Evolutionary conservation across 1,139 yeast genomes (phyloP).

Genomic region (Sugiyamaella pinicola): DNA sequence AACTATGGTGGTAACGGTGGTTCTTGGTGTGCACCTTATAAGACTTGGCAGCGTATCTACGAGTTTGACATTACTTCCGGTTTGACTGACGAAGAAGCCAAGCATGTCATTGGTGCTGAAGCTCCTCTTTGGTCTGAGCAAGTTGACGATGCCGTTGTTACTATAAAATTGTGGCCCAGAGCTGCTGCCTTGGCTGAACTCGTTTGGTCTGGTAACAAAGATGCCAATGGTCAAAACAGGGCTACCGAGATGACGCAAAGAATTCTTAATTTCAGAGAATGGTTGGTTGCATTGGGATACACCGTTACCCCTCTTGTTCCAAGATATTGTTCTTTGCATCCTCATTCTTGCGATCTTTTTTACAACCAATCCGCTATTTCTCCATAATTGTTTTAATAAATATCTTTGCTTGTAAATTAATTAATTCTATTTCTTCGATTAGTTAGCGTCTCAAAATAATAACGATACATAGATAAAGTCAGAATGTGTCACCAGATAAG

Average conservation of each 20-base stretch:
- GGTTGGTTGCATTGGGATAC: slow-evolving; percentile 47
- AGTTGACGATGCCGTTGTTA: slow-evolving; percentile 46
- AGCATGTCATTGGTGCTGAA: slow-evolving; percentile 50
- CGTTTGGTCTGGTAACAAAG: slow-evolving; percentile 52
- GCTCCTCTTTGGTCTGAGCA: slow-evolving; percentile 53
- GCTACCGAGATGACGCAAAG: slow-evolving; percentile 46
- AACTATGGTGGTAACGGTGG: slow-evolving; percentile 47
- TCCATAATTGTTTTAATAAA: slow-evolving; percentile 4
- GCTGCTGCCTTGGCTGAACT: slow-evolving; percentile 53
- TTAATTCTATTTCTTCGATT: too few species aligned
- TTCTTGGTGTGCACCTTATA: slow-evolving; percentile 56
- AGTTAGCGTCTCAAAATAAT: too few species aligned
- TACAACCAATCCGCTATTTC: slow-evolving; percentile 25
- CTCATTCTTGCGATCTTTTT: slow-evolving; percentile 46
- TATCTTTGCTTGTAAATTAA: too few species aligned
- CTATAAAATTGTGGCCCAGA: slow-evolving; percentile 53
- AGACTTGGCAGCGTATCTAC: slow-evolving; percentile 54
- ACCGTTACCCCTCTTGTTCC: slow-evolving; percentile 49
- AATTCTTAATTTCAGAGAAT: slow-evolving; percentile 51
- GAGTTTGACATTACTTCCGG: slow-evolving; percentile 45
- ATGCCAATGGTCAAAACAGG: slow-evolving; percentile 42
- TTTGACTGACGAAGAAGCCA: slow-evolving; percentile 44
- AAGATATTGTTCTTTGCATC: slow-evolving; percentile 47
- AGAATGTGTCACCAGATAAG: too few species aligned
- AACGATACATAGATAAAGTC: too few species aligned